Percentiles rank a stretch among this genome's conserved stretches.
These are phyloP conservation scores for Neonothopanus nambi DNA, from an alignment of 1,284 basidiomycete species.

Conservation along the genomic window DNA sequence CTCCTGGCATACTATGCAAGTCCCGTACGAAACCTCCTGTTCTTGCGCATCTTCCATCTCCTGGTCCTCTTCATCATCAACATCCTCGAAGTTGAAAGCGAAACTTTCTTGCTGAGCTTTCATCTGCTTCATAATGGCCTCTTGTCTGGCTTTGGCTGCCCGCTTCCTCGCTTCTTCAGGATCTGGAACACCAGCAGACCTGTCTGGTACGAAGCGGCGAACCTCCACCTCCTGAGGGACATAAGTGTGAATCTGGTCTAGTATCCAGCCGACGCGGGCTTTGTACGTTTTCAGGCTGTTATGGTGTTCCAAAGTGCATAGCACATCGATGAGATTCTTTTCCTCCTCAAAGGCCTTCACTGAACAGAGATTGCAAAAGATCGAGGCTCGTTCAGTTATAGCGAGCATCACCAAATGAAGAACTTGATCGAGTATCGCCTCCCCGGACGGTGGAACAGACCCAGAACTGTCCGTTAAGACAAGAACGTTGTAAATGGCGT, in stretches of 20 bases:
- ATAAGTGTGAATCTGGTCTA: conserved; percentile 57
- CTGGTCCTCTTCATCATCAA: conserved; percentile 62
- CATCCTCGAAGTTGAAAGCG: conserved; percentile 69
- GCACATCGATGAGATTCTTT: conserved; percentile 61
- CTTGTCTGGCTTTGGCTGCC: conserved; percentile 84
- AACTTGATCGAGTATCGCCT: conserved; percentile 88
- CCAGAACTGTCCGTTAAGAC: conserved; percentile 58
- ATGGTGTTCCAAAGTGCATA: conserved; percentile 77
- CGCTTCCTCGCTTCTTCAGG: conserved; percentile 70
- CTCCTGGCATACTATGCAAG: conserved; percentile 98
- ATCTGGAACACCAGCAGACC: conserved; percentile 29
- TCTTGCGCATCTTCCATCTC: conserved; percentile 50
- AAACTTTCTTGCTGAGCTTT: conserved; percentile 89
- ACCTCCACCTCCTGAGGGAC: conserved; percentile 56
- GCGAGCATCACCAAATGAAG: conserved; percentile 87
- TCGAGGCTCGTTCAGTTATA: conserved; percentile 63
- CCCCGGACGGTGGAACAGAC: conserved; percentile 68
- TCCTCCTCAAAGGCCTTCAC: conserved; percentile 56
- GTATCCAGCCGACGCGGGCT: conserved; percentile 73
- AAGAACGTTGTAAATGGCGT: conserved; percentile 70
- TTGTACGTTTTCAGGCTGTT: conserved; percentile 73
- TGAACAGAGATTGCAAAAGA: conserved; percentile 62
- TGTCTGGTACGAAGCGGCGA: conserved; percentile 42
- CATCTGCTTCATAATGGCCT: conserved; percentile 91
- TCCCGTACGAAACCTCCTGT: conserved; percentile 71